Evolutionary conservation across 495 filamentous ascomycete species (phyloP).

Genomic region (Aspergillus indologenus): DNA sequence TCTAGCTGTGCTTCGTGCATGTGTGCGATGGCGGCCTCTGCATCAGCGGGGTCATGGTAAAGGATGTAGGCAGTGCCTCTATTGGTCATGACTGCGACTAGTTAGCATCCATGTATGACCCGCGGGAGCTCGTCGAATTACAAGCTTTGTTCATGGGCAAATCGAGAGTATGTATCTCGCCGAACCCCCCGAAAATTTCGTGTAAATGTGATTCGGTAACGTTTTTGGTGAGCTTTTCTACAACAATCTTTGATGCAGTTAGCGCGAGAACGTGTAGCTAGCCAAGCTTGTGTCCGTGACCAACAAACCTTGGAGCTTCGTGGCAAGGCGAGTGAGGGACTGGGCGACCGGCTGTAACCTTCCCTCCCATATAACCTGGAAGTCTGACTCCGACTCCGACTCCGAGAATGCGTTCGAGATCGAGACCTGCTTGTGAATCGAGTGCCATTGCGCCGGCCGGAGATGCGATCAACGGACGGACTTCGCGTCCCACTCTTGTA

Average conservation of each 20-base stretch:
- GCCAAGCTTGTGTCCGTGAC: background rate
- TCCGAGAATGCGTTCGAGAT: slow-evolving; percentile 42
- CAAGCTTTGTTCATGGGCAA: slow-evolving; percentile 85
- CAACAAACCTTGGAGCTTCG: slow-evolving; percentile 57
- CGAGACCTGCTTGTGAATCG: slow-evolving; percentile 42
- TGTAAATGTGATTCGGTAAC: slow-evolving; percentile 81
- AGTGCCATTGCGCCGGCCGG: slow-evolving; percentile 36
- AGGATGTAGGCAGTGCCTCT: slow-evolving; percentile 93
- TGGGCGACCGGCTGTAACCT: slow-evolving; percentile 50
- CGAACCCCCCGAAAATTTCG: slow-evolving; percentile 91
- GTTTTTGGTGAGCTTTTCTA: slow-evolving; percentile 96
- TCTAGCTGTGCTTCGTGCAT: slow-evolving; percentile 99
- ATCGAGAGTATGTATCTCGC: slow-evolving; percentile 79
- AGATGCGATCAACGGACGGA: slow-evolving; percentile 26
- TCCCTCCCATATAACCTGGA: slow-evolving; percentile 38
- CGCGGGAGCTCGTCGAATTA: slow-evolving; percentile 38
- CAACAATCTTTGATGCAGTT: slow-evolving; percentile 65
- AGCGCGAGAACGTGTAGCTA: slow-evolving; percentile 5
- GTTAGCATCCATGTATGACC: slow-evolving; percentile 6
- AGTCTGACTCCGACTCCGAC: slow-evolving; percentile 34
- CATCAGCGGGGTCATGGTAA: slow-evolving; percentile 71
- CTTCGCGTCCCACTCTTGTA: slow-evolving; percentile 35
- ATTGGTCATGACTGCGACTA: slow-evolving; percentile 71
- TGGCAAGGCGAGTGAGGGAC: slow-evolving; percentile 37
- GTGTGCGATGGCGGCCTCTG: slow-evolving; percentile 85